Evolutionary conservation across 345 rosid species (phyloP).

Genomic region (Viola odorata): DNA sequence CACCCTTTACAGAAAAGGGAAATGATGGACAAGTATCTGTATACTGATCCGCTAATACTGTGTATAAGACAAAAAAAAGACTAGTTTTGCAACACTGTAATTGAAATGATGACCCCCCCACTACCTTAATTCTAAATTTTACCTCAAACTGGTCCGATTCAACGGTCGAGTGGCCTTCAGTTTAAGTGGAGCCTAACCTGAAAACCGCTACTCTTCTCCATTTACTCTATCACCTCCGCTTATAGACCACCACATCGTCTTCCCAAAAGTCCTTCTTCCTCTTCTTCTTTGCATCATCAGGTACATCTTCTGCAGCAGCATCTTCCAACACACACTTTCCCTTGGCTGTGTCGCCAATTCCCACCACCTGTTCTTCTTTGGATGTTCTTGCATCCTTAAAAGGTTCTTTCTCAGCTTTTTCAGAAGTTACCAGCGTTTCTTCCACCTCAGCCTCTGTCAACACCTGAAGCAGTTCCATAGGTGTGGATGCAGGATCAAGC

Average conservation of each 20-base stretch:
- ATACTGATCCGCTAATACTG: background rate
- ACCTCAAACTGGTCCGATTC: background rate
- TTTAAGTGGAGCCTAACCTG: background rate
- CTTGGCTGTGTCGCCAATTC: constrained; percentile 5
- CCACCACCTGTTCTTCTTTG: constrained; percentile 2
- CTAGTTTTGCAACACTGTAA: background rate
- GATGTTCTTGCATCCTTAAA: background rate
- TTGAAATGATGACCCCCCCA: background rate
- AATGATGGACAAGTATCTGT: constrained; percentile 7
- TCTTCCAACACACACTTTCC: background rate
- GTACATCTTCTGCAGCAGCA: constrained; percentile 5
- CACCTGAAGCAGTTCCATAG: constrained; percentile 19
- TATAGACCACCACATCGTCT: constrained; percentile 5
- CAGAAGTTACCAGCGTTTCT: constrained; percentile 8
- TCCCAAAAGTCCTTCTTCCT: background rate
- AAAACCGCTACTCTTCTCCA: background rate
- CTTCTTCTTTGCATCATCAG: constrained; percentile 1
- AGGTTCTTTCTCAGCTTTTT: constrained; percentile 1
- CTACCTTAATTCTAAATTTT: background rate
- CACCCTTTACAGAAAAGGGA: background rate
- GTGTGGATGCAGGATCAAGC: constrained; percentile 28
- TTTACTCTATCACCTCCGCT: constrained; percentile 9
- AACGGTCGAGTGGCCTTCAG: background rate
- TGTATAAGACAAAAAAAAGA: background rate
- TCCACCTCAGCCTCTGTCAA: constrained; percentile 9